Evolutionary conservation across 495 filamentous ascomycete species (phyloP).

Genomic region (Neurospora sp.): DNA sequence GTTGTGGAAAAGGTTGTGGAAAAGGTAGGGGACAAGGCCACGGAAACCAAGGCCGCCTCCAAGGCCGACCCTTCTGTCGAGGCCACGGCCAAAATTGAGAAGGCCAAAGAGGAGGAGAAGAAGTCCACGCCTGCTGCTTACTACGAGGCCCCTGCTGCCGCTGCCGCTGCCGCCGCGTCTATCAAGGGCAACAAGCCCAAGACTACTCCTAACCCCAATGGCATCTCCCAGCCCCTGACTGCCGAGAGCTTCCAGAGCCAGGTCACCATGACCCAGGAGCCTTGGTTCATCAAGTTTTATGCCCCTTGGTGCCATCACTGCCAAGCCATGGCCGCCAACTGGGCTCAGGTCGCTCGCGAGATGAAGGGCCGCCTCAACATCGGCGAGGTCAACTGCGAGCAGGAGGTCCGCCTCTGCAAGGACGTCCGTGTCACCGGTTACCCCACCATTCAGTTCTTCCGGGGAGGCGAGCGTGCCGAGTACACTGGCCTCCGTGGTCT

Average conservation of each 20-base stretch:
- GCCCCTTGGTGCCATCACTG: constrained; percentile 96
- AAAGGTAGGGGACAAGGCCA: constrained; percentile 30
- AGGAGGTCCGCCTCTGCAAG: constrained; percentile 76
- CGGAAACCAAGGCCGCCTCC: constrained; percentile 4
- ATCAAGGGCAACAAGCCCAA: constrained; percentile 29
- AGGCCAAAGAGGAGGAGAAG: constrained; percentile 1
- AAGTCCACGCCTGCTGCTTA: background rate
- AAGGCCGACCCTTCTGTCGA: constrained; percentile 11
- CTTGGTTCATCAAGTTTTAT: constrained; percentile 99
- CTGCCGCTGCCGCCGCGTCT: background rate
- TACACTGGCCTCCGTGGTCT: constrained; percentile 89
- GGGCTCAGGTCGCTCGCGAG: constrained; percentile 80
- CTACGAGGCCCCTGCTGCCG: background rate
- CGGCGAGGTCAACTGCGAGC: constrained; percentile 93
- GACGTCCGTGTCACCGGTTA: constrained; percentile 69
- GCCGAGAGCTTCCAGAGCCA: constrained; percentile 78
- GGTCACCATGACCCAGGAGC: constrained; percentile 78
- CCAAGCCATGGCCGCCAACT: constrained; percentile 81
- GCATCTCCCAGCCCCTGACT: constrained; percentile 62
- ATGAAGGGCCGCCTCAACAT: constrained; percentile 82
- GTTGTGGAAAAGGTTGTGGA: constrained; percentile 29
- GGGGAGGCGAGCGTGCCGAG: constrained; percentile 80
- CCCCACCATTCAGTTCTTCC: constrained; percentile 89
- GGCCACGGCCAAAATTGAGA: constrained; percentile 6
- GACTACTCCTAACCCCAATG: constrained; percentile 58